Base-by-base conservation (phyloP, 2,329 filamentous ascomycete genomes). In the Fusarium coicis region DNA sequence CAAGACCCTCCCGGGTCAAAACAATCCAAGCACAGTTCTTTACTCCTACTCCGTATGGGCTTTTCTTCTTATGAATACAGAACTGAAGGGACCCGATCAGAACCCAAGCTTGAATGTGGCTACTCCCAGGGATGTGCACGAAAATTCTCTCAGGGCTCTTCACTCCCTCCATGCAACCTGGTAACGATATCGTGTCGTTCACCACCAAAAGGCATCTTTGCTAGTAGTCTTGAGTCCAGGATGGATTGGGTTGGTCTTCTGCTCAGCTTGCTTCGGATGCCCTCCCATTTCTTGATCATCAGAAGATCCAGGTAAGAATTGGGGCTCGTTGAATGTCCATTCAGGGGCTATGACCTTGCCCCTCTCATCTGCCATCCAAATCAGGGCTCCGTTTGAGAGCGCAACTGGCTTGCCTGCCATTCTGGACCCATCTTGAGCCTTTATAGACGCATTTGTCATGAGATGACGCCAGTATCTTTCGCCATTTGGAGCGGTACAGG, bases 381-480 rank as follows among this genome's bases (percentile, higher is more conserved):
- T 5, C 21, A 77, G 54, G 34, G 72, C 32, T 21, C 75, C 75
- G 14, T 43, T 54, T 7, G 37, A 47, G 34, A 50, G 39, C 14
- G 53, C 19, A 18, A 59, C 52, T 39, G 69, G 63, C 36, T 36
- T 68, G 28, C 75, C 75, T 32, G 49, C 56, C 19, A 69, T 19
- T 14, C 18, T 23, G 16, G 64, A 57, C n/a, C 40, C 42, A 37
- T 68, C 44, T 12, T 47, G 32, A 10, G 47, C 34, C n/a, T 61
- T 36, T 26, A 70, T 19, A 36, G 34, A 62, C 16, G 46, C 42
- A 10, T 47, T 57, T 49, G 63, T 66, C 7, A 73, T 55, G 47
- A 70, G n/a, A 43, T 72, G 59, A 19, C 30, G 30, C 75, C 72
- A 77, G 37, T 28, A 58, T 30, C n/a, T n/a, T 34, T 59, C 30